These are phyloP conservation scores for Trypanosoma theileri DNA, from an alignment of 208 protist species.

Conservation along the genomic window DNA sequence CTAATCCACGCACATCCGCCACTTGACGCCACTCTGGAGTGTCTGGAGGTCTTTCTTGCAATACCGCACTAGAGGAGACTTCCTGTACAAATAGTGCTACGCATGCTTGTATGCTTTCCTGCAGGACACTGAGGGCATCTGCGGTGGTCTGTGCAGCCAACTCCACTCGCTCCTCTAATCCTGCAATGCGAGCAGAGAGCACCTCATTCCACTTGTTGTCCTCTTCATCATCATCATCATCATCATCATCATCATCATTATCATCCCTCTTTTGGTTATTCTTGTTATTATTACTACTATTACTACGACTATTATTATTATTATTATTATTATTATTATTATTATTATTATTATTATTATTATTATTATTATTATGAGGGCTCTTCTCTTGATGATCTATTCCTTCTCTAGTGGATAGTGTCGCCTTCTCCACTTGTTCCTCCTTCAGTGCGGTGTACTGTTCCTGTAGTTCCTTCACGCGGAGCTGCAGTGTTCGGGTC, in stretches of 20 bases:
- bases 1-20: slow-evolving; percentile 32
- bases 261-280: too few species aligned
- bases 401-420: too few species aligned
- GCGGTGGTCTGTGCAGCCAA: slow-evolving; percentile 18
- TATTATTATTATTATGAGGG: too few species aligned
- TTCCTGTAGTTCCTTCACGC: slow-evolving; percentile 18
- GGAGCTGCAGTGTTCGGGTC: slow-evolving; percentile 13
- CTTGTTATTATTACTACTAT: too few species aligned
- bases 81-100: slow-evolving; percentile 36
- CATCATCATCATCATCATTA: not conserved
- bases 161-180: slow-evolving; percentile 23
- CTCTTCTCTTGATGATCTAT: too few species aligned
- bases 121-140: slow-evolving; percentile 21
- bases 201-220: not conserved
- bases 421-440: slow-evolving; percentile 13
- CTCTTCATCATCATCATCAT: not conserved
- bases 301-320: too few species aligned
- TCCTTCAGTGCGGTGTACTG: slow-evolving; percentile 2
- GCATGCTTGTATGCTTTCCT: slow-evolving; percentile 36
- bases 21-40: not conserved
- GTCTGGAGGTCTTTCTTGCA: not conserved
- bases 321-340: not conserved
- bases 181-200: slow-evolving; percentile 3
- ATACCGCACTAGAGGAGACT: slow-evolving; percentile 12
- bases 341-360: too few species aligned